These are phyloP conservation scores for Fistulifera solaris DNA, from an alignment of 108 stramenopile species.

Conservation along the genomic window DNA sequence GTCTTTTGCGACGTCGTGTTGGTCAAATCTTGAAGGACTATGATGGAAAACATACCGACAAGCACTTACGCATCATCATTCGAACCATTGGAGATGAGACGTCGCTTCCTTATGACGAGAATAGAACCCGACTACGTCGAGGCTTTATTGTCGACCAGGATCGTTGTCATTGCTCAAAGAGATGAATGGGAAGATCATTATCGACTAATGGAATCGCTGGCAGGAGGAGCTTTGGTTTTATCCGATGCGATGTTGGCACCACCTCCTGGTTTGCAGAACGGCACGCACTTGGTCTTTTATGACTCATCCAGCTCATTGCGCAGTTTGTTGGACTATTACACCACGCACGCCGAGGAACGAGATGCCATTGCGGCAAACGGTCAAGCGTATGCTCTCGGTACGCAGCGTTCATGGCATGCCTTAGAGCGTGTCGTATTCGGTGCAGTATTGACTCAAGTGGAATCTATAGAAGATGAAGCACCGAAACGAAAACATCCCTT, in stretches of 20 bases:
- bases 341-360: conserved; percentile 8
- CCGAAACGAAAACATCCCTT: no score
- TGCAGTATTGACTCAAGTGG: not conserved
- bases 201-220: conserved; percentile 44
- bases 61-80: conserved; percentile 6
- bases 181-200: conserved; percentile 63
- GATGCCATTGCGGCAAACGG: not conserved
- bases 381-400: not conserved
- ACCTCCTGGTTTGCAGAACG: conserved; percentile 26
- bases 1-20: conserved; percentile 23
- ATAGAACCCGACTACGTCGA: conserved; percentile 11
- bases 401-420: conserved; percentile 3
- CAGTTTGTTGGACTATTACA: conserved; percentile 23
- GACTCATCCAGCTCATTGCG: conserved; percentile 20
- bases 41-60: conserved; percentile 6
- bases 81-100: not conserved
- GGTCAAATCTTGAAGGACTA: conserved; percentile 11
- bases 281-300: conserved; percentile 34
- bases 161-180: conserved; percentile 51
- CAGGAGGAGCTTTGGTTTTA: conserved; percentile 55
- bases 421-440: not conserved
- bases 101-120: not conserved
- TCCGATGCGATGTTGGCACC: conserved; percentile 33
- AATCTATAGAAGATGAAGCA: no score
- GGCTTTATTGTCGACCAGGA: conserved; percentile 36